Evolutionary conservation across 768 basidiomycete species (phyloP).

Genomic region (Collybia sp.): DNA sequence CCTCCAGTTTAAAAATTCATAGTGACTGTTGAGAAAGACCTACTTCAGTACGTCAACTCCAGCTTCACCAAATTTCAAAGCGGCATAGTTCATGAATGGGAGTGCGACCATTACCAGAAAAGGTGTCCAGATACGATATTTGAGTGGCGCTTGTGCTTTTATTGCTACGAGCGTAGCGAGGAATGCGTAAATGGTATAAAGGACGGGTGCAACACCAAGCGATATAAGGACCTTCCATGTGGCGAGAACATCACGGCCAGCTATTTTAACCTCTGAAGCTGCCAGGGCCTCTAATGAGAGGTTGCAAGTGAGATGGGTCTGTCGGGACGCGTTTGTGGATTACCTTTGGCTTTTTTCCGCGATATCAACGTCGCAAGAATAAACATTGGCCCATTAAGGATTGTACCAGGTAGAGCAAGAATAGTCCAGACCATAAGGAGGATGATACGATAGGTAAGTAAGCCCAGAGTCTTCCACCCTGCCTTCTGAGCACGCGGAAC

Average conservation of each 20-base stretch:
- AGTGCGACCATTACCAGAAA: slow-evolving; percentile 67
- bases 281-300: slow-evolving; percentile 80
- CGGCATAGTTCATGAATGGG: slow-evolving; percentile 88
- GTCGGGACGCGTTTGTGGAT: neutral
- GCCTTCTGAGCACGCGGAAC: slow-evolving; percentile 86
- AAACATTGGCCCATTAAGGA: slow-evolving; percentile 92
- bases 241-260: slow-evolving; percentile 93
- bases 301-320: neutral
- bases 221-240: slow-evolving; percentile 98
- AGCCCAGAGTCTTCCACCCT: slow-evolving; percentile 79
- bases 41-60: slow-evolving; percentile 97
- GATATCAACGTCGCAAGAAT: slow-evolving; percentile 85
- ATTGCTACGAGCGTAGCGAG: slow-evolving; percentile 71
- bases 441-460: slow-evolving; percentile 77
- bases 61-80: slow-evolving; percentile 96
- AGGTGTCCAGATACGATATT: slow-evolving; percentile 72
- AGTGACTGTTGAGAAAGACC: slow-evolving; percentile 20
- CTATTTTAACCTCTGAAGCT: slow-evolving; percentile 91
- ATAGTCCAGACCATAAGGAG: slow-evolving; percentile 79
- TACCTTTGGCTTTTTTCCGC: slow-evolving; percentile 86
- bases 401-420: slow-evolving; percentile 84
- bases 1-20: slow-evolving; percentile 7
- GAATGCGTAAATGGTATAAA: slow-evolving; percentile 81
- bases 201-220: slow-evolving; percentile 80
- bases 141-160: slow-evolving; percentile 56